Percentiles rank a stretch among this genome's conserved stretches.
These are phyloP conservation scores for Vitis rupestris DNA, from an alignment of 164 flowering plant genomes.

Conservation along the genomic window DNA sequence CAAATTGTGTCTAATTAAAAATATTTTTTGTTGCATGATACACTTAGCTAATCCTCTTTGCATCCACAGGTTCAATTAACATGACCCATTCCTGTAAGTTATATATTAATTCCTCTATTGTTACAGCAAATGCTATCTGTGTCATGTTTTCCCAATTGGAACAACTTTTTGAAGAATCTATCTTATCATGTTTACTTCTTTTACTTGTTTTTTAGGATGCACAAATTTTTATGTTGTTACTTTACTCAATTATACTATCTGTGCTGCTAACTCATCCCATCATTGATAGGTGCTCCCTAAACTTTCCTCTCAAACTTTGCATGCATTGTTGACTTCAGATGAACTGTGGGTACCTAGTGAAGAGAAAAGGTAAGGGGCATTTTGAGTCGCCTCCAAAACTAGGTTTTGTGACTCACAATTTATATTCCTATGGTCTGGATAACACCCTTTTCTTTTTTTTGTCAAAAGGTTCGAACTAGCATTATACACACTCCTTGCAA, in stretches of 20 bases:
- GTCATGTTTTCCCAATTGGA: neutral
- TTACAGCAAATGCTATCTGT: neutral
- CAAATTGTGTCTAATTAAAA: too few species aligned
- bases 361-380: constrained; percentile 71
- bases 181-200: neutral
- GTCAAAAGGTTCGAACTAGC: constrained; percentile 87
- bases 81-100: too few species aligned
- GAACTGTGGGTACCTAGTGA: constrained; percentile 93
- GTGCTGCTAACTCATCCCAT: constrained; percentile 11
- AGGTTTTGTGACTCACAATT: constrained; percentile 1
- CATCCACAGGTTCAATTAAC: too few species aligned
- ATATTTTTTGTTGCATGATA: too few species aligned
- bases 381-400: neutral
- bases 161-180: neutral
- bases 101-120: too few species aligned
- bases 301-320: constrained; percentile 88
- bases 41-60: too few species aligned
- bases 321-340: constrained; percentile 87
- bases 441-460: constrained; percentile 2
- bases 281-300: constrained; percentile 79
- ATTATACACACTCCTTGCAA: constrained; percentile 65
- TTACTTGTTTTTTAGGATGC: neutral
- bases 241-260: neutral
- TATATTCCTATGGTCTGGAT: constrained; percentile 1
- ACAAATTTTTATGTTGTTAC: neutral